phyloP scores from a whole-genome alignment of 345 rosid genomes.

The Clausena lansium region DNA sequence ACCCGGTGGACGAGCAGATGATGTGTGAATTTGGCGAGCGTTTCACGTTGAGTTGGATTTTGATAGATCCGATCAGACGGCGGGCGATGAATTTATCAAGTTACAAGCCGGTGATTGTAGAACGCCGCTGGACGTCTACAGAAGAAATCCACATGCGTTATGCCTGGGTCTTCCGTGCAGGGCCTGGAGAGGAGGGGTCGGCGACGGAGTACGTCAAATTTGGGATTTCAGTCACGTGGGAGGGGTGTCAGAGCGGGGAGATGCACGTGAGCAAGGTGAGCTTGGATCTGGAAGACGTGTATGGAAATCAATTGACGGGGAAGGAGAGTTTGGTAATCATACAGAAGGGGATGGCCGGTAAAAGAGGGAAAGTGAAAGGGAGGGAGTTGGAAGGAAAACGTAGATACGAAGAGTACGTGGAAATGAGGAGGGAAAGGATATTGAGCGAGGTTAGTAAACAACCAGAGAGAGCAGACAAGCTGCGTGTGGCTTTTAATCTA shows the following conservation, averaged over 20 bases:
- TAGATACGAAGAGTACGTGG: slow-evolving; percentile 41
- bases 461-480: slow-evolving; percentile 45
- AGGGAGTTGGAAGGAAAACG: slow-evolving; percentile 33
- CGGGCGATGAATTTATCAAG: slow-evolving; percentile 70
- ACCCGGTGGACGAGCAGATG: slow-evolving; percentile 36
- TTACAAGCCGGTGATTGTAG: slow-evolving; percentile 54
- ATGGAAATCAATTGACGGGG: slow-evolving; percentile 63
- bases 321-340: slow-evolving; percentile 58
- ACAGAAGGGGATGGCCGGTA: slow-evolving; percentile 40
- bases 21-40: slow-evolving; percentile 38
- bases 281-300: slow-evolving; percentile 62
- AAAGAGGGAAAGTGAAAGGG: slow-evolving; percentile 34
- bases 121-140: slow-evolving; percentile 60
- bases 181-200: slow-evolving; percentile 15
- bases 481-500: slow-evolving; percentile 46
- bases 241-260: slow-evolving; percentile 35
- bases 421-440: slow-evolving; percentile 45
- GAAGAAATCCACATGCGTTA: slow-evolving; percentile 66
- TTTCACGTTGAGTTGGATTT: slow-evolving; percentile 68
- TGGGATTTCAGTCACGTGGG: slow-evolving; percentile 58
- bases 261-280: slow-evolving; percentile 72
- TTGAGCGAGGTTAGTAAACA: slow-evolving; percentile 36
- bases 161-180: slow-evolving; percentile 27
- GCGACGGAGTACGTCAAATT: slow-evolving; percentile 39
- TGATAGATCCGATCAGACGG: slow-evolving; percentile 50